These are phyloP conservation scores for Eimeria necatrix DNA, from an alignment of 169 alveolate species.

Conservation along the genomic window DNA sequence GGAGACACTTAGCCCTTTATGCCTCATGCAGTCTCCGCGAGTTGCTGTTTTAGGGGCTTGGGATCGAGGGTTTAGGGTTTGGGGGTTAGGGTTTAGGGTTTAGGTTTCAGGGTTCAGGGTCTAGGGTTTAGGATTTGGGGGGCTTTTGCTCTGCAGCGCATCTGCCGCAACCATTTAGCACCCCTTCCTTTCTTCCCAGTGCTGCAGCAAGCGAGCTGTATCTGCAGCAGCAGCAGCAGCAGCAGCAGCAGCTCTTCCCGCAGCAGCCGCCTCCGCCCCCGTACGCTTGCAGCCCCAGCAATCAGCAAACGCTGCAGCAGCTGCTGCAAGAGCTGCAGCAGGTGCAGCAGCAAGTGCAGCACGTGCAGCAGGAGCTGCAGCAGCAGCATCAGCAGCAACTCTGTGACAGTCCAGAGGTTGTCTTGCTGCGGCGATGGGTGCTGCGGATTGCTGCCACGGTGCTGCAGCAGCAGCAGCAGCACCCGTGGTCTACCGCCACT, in stretches of 20 bases:
- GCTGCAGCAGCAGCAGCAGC: conserved; percentile 73
- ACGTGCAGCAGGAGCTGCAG: conserved; percentile 54
- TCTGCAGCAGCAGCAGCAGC: conserved; percentile 46
- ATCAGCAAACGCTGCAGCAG: conserved; percentile 60
- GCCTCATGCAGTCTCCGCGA: neutral
- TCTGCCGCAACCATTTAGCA: conserved; percentile 50
- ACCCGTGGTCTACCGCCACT: neutral
- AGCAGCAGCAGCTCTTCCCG: conserved; percentile 65
- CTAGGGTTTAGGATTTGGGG: neutral
- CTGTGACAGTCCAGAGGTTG: conserved; percentile 17
- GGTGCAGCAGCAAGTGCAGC: conserved; percentile 52
- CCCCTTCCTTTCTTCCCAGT: conserved; percentile 24
- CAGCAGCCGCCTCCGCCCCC: conserved; percentile 69
- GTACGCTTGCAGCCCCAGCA: conserved; percentile 56
- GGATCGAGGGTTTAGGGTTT: neutral
- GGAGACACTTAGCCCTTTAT: neutral
- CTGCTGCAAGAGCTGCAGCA: conserved; percentile 60
- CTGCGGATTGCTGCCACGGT: conserved; percentile 60
- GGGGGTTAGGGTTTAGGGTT: conserved; percentile 11
- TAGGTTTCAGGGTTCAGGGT: neutral
- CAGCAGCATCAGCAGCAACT: conserved; percentile 55
- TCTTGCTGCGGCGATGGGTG: conserved; percentile 60
- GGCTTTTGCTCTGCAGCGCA: conserved; percentile 28
- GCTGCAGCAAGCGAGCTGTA: conserved; percentile 66
- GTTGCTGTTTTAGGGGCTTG: neutral